A percentile compares a stretch with the other conserved stretches of the same genome.
Evolutionary conservation across 1,284 basidiomycete species (phyloP).

Genomic region (Fistulina hepatica): DNA sequence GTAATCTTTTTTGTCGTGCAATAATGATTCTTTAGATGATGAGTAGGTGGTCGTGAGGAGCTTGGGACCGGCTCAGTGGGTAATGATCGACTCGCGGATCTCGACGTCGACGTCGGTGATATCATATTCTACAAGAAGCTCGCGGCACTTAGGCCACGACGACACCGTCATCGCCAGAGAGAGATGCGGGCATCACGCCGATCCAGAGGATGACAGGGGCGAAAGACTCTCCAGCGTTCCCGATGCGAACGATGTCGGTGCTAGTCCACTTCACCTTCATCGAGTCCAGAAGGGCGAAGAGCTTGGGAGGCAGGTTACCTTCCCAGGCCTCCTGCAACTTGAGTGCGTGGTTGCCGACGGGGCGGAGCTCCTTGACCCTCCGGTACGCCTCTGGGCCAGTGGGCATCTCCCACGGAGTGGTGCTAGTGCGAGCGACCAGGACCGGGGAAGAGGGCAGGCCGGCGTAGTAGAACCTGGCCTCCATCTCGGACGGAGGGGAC

Average conservation of each 20-base stretch:
- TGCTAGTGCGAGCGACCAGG: constrained; percentile 17
- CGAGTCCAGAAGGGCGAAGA: constrained; percentile 12
- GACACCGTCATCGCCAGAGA: constrained; percentile 18
- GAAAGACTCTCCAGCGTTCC: constrained; percentile 10
- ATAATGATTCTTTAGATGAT: no score
- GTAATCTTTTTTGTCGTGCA: no score
- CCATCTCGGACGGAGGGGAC: constrained; percentile 5
- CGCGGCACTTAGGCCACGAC: constrained; percentile 17
- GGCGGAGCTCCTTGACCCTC: constrained; percentile 14
- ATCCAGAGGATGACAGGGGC: constrained; percentile 20
- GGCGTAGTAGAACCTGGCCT: constrained; percentile 16
- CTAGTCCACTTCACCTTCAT: constrained; percentile 17
- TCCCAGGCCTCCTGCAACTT: constrained; percentile 14
- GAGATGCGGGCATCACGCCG: constrained; percentile 20
- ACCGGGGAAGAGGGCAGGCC: constrained; percentile 14
- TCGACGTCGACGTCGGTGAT: constrained; percentile 22
- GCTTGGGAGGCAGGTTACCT: constrained; percentile 10
- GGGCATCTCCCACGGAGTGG: constrained; percentile 13
- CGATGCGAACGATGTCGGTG: constrained; percentile 20
- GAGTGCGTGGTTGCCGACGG: constrained; percentile 15
- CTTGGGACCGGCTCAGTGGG: no score
- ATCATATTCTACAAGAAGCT: constrained; percentile 15
- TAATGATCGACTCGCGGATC: constrained; percentile 22
- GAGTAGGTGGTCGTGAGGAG: no score
- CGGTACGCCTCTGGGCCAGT: constrained; percentile 15